Evolutionary conservation across 768 basidiomycete species (phyloP).

Genomic region (Leccinellum luteum): DNA sequence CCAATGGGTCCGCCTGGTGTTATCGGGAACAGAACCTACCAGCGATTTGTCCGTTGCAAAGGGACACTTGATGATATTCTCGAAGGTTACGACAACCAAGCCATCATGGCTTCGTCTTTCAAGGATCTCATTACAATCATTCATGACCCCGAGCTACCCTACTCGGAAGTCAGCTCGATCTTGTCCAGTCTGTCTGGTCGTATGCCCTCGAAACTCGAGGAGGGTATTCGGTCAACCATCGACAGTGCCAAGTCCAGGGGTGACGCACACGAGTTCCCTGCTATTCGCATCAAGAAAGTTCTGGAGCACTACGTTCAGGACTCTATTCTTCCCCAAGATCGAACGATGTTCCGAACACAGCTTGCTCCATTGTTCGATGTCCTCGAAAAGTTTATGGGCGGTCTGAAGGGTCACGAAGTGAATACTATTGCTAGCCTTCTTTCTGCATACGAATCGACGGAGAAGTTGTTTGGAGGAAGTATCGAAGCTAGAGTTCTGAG

Average conservation of each 20-base stretch:
- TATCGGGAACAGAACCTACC: constrained; percentile 86
- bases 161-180: constrained; percentile 78
- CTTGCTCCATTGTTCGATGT: constrained; percentile 69
- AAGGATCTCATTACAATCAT: constrained; percentile 85
- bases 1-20: constrained; percentile 83
- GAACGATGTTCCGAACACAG: constrained; percentile 72
- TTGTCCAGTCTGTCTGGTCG: constrained; percentile 89
- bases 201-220: constrained; percentile 90
- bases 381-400: constrained; percentile 75
- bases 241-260: constrained; percentile 74
- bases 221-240: constrained; percentile 73
- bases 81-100: constrained; percentile 95
- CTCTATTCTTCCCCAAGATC: constrained; percentile 75
- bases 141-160: constrained; percentile 84
- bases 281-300: constrained; percentile 77
- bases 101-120: constrained; percentile 80
- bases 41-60: constrained; percentile 72
- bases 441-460: constrained; percentile 77
- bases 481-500: constrained; percentile 90
- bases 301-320: constrained; percentile 85
- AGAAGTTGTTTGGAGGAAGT: constrained; percentile 90
- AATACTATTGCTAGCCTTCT: constrained; percentile 74
- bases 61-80: constrained; percentile 86
- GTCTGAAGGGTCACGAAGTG: constrained; percentile 85
- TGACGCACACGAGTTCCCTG: constrained; percentile 85